These are phyloP conservation scores for Trichoderma sp. DNA, from an alignment of 2,329 filamentous ascomycete species.

Conservation along the genomic window DNA sequence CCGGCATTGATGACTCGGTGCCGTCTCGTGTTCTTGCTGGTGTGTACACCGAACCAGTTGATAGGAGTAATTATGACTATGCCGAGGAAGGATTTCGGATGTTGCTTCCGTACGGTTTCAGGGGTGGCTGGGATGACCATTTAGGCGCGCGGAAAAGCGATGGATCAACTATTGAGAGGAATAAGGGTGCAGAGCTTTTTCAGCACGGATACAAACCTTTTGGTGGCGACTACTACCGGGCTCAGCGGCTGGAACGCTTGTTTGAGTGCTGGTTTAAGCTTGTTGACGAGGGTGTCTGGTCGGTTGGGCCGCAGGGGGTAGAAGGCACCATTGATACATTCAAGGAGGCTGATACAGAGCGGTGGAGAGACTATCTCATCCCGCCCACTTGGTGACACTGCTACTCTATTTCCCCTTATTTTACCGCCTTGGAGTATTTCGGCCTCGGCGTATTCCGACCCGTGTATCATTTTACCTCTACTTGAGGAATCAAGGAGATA, in stretches of 20 bases:
- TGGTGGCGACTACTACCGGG: slow-evolving; percentile 34
- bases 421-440: neutral
- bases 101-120: neutral
- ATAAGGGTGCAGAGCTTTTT: slow-evolving; percentile 33
- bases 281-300: slow-evolving; percentile 22
- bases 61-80: neutral
- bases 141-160: slow-evolving; percentile 9
- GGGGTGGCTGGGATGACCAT: neutral
- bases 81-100: slow-evolving; percentile 11
- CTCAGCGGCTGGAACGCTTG: slow-evolving; percentile 27
- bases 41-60: slow-evolving; percentile 1
- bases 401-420: neutral
- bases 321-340: slow-evolving; percentile 22
- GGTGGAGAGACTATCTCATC: slow-evolving; percentile 24
- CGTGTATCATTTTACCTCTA: neutral
- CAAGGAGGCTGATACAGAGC: slow-evolving; percentile 19
- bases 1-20: neutral
- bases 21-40: neutral
- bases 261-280: slow-evolving; percentile 23
- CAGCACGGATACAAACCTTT: slow-evolving; percentile 40
- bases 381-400: slow-evolving; percentile 24
- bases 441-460: neutral
- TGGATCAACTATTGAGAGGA: slow-evolving; percentile 7
- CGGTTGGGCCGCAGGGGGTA: slow-evolving; percentile 25
- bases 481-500: neutral